Base-by-base conservation (phyloP, 2,329 filamentous ascomycete species). In the Geosmithia morbida region DNA sequence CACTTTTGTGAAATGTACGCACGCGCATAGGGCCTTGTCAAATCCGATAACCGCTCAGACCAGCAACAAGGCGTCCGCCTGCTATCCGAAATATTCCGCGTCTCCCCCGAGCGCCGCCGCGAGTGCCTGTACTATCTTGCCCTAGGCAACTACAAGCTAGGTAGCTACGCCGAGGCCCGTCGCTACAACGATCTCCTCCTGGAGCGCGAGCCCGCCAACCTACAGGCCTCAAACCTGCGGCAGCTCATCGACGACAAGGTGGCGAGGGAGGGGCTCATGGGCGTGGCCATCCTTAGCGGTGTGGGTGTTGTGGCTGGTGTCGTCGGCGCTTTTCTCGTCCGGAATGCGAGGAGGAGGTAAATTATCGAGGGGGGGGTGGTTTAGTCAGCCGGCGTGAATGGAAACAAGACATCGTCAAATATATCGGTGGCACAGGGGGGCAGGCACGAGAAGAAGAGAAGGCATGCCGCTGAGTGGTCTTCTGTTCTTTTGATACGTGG, bases 41-140 rank as follows among this genome's bases (percentile, higher is more conserved):
- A 97, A 72, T 96, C 90, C 51, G 81, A 79, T 62, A 68, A 74
- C 46, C 86, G 92, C 54, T 66, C 74, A 62, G 89, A 98, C 58
- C 90, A 97, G 64, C 90, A 97, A 72, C 81, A 92, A 65, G 90
- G 90, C 57, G 88, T 97, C 53, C 87, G 87, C 54, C 79, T 97
- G 33, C 83, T 97, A 50, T 89, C 87, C 56, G 90, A 97, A 56
- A 98, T 98, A 68, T 98, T 97, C 75, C 87, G 90, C 61, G 82
- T 83, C 50, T 85, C 87, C 37, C 88, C 87, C 54, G 92, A 97
- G 66, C 86, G 92, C 57, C 83, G 92, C 60, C 83, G 92, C 59
- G 92, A 98, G 75, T 98, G 92, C 61, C 85, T 98, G 51, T 98
- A 96, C 73, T 98, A 98, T 68, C 81, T 98, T 47, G 92, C 87